These are phyloP conservation scores for Lasiosphaeria hispida DNA, from an alignment of 495 filamentous ascomycete genomes.

Conservation along the genomic window DNA sequence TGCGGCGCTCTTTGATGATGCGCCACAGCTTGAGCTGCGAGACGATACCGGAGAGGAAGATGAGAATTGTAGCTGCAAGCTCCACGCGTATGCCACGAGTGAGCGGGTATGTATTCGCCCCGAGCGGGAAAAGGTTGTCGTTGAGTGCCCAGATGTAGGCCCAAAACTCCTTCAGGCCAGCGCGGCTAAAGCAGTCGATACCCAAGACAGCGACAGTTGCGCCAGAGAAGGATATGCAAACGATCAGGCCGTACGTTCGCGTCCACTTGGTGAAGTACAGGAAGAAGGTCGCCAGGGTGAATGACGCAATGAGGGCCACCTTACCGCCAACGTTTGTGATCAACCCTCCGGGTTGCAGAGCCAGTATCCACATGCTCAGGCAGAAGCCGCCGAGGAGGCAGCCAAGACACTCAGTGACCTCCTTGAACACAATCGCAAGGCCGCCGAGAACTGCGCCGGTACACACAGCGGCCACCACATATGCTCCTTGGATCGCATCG, in stretches of 20 bases:
- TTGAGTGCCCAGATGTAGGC: conserved; percentile 89
- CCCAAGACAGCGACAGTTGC: conserved; percentile 76
- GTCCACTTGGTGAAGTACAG: conserved; percentile 80
- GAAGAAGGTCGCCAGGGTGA: conserved; percentile 64
- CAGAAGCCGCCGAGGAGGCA: conserved; percentile 88
- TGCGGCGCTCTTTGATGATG: conserved; percentile 71
- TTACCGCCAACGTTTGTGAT: conserved; percentile 59
- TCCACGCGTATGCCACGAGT: conserved; percentile 86
- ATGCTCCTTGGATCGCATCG: conserved; percentile 79
- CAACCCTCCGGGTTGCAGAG: conserved; percentile 73
- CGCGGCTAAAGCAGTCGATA: conserved; percentile 86
- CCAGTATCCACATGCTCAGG: conserved; percentile 87
- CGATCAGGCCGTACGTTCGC: conserved; percentile 72
- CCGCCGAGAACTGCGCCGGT: conserved; percentile 77
- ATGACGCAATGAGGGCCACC: conserved; percentile 70
- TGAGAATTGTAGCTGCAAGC: conserved; percentile 70
- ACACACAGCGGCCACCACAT: conserved; percentile 74
- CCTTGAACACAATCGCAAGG: conserved; percentile 73
- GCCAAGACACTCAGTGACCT: conserved; percentile 82
- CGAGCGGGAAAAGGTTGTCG: conserved; percentile 71
- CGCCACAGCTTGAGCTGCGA: conserved; percentile 88
- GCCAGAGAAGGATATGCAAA: conserved; percentile 73
- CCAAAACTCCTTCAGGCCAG: conserved; percentile 95
- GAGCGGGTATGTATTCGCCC: conserved; percentile 74
- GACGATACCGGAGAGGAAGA: conserved; percentile 71